Conservation (phyloP, 805 yeast species). For the Wickerhamiella musiphila region DNA sequence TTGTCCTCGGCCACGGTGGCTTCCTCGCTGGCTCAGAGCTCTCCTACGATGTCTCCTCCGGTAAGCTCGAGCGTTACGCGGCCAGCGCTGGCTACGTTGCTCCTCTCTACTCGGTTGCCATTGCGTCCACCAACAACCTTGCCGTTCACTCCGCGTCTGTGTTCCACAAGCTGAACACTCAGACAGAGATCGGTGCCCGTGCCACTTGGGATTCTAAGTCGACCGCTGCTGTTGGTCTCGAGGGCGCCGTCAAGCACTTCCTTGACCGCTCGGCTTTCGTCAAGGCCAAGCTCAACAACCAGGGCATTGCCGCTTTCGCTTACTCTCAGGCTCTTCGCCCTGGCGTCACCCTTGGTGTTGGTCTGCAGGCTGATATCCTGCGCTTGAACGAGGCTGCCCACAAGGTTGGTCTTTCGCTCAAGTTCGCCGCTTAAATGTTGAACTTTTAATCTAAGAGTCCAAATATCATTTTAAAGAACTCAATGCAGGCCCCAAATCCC, state of each 20-base stretch:
- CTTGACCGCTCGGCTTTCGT: constrained; percentile 78
- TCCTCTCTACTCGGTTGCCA: constrained; percentile 70
- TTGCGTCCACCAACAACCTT: constrained; percentile 71
- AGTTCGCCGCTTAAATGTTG: constrained; percentile 65
- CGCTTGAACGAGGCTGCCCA: constrained; percentile 93
- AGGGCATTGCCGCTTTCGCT: constrained; percentile 83
- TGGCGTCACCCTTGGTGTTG: constrained; percentile 92
- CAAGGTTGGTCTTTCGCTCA: constrained; percentile 89
- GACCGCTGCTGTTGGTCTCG: constrained; percentile 71
- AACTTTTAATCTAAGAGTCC: too few relatives aligned
- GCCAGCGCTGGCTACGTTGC: constrained; percentile 87
- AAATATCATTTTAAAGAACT: too few relatives aligned
- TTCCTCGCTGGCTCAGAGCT: constrained; percentile 94
- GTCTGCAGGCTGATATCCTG: constrained; percentile 92
- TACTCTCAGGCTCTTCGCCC: constrained; percentile 92
- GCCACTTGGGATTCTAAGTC: constrained; percentile 83
- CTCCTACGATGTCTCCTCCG: constrained; percentile 87
- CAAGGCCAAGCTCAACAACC: constrained; percentile 93
- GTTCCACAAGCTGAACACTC: constrained; percentile 86
- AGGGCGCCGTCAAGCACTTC: constrained; percentile 87
- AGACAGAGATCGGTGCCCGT: constrained; percentile 94
- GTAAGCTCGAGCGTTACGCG: constrained; percentile 84
- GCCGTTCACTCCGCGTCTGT: constrained; percentile 85
- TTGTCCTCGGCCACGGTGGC: constrained; percentile 89
- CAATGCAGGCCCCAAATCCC: too few relatives aligned